These are phyloP conservation scores for Fragaria nilgerrensis DNA, from an alignment of 306 rosid genomes.

Conservation along the genomic window DNA sequence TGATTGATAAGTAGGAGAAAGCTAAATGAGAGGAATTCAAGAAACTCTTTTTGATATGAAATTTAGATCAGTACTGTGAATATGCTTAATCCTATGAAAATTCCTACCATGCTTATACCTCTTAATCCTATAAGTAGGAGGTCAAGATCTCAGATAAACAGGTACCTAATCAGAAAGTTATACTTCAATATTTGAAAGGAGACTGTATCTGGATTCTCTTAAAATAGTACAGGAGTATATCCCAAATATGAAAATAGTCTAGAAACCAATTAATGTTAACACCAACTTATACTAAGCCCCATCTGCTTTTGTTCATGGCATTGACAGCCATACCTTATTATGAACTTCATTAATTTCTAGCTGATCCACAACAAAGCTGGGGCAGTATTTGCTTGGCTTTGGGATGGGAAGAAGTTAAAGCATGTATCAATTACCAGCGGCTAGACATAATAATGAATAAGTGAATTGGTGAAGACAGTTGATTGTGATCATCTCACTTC, in stretches of 20 bases:
- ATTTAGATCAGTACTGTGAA: neutral
- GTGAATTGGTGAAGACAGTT: neutral
- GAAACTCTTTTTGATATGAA: neutral
- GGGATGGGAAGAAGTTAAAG: neutral
- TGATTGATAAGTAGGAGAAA: neutral
- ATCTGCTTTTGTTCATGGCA: conserved; percentile 5
- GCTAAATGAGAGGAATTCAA: neutral
- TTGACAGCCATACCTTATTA: neutral
- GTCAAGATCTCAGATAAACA: neutral
- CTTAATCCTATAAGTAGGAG: neutral
- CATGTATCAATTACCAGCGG: neutral
- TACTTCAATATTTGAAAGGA: neutral
- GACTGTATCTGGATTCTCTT: neutral
- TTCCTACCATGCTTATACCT: neutral
- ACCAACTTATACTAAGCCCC: conserved; percentile 4
- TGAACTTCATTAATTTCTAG: neutral
- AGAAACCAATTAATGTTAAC: neutral
- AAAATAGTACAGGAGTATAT: neutral
- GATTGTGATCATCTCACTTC: neutral
- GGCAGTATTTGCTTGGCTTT: neutral
- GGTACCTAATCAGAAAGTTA: neutral
- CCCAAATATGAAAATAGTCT: neutral
- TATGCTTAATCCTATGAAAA: neutral
- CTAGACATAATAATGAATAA: neutral
- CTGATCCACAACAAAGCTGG: neutral